phyloP scores from a whole-genome alignment of 257 asterid species.

The Leonotis leonurus region DNA sequence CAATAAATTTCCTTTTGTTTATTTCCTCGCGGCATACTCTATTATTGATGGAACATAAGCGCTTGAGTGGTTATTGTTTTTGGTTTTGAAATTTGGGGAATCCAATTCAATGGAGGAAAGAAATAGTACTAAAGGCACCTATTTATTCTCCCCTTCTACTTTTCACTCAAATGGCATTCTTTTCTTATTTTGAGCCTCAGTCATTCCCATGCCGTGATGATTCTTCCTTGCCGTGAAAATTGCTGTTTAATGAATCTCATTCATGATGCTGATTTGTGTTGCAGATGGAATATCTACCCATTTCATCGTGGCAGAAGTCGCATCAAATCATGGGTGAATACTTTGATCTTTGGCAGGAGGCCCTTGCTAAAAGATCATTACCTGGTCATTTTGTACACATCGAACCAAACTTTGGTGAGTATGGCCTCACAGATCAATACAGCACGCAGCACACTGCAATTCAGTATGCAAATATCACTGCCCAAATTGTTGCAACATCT shows the following conservation, averaged over 20 bases:
- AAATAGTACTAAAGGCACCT: neutral
- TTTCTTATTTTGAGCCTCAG: neutral
- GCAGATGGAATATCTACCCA: constrained; percentile 91
- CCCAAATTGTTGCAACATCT: constrained; percentile 79
- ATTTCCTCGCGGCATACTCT: no score
- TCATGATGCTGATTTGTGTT: constrained; percentile 12
- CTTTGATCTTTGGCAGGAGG: constrained; percentile 83
- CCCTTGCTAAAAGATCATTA: constrained; percentile 66
- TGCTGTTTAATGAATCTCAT: neutral
- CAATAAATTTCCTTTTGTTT: no score
- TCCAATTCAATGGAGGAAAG: neutral
- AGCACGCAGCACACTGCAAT: constrained; percentile 76
- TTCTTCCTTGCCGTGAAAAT: neutral
- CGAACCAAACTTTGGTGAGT: constrained; percentile 75
- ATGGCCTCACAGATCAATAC: constrained; percentile 68
- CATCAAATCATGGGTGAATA: constrained; percentile 80
- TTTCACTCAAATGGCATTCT: neutral
- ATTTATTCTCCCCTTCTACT: neutral
- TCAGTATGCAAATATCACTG: constrained; percentile 79
- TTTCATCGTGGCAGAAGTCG: constrained; percentile 86
- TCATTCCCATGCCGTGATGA: neutral
- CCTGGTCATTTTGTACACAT: constrained; percentile 91
- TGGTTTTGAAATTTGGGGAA: neutral
- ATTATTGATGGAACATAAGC: neutral
- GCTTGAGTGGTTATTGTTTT: neutral